Percentiles rank a stretch among this genome's conserved stretches.
Conservation (phyloP, 345 rosid genomes). For the Mangifera indica region DNA sequence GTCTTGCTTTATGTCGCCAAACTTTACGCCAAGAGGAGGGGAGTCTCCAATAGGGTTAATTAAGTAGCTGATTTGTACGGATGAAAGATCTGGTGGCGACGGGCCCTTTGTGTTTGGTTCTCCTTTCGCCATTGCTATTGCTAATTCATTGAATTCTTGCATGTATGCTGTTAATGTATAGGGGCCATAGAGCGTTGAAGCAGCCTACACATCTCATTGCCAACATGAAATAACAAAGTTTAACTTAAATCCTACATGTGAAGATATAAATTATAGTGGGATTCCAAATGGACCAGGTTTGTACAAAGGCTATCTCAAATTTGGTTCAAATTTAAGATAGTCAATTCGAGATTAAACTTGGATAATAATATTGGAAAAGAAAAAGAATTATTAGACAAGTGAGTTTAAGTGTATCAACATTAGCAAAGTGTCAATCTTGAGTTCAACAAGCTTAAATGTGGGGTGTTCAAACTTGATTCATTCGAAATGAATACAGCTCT, state of each 20-base stretch:
- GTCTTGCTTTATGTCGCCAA: constrained; percentile 52
- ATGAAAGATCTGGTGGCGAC: constrained; percentile 51
- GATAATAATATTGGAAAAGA: too few species aligned
- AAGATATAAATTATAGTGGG: too few species aligned
- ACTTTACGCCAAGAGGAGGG: constrained; percentile 41
- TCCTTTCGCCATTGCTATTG: constrained; percentile 48
- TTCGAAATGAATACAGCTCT: too few species aligned
- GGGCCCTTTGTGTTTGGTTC: constrained; percentile 18
- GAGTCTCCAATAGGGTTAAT: constrained; percentile 32
- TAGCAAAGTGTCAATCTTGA: too few species aligned
- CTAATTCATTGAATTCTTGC: constrained; percentile 53
- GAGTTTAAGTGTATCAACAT: too few species aligned
- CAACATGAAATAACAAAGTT: background rate
- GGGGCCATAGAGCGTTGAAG: constrained; percentile 68
- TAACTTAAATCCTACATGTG: background rate
- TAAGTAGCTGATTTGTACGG: constrained; percentile 36
- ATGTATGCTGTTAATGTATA: constrained; percentile 53
- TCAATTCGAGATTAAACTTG: too few species aligned
- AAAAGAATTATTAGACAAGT: too few species aligned
- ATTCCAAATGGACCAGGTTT: too few species aligned
- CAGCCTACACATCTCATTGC: constrained; percentile 37
- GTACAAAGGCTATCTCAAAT: too few species aligned
- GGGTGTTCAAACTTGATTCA: too few species aligned
- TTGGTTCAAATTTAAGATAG: too few species aligned
- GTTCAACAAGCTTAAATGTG: too few species aligned